Evolutionary conservation across 495 filamentous ascomycete genomes (phyloP).

Genomic region (Neurospora sp.): DNA sequence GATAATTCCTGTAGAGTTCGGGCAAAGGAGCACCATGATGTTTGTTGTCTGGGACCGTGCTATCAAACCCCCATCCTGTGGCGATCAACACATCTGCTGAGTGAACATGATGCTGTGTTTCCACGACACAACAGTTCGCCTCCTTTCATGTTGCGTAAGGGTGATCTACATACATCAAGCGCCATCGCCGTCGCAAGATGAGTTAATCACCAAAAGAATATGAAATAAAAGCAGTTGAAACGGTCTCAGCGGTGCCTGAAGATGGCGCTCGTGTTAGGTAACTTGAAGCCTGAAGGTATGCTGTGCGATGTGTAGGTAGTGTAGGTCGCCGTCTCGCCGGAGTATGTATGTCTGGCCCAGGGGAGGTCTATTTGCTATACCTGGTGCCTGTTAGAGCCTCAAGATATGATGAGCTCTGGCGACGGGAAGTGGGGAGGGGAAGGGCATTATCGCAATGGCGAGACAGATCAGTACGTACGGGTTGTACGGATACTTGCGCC

Average conservation of each 20-base stretch:
- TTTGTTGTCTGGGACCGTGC: too few species aligned
- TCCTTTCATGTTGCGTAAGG: too few species aligned
- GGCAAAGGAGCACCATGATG: too few species aligned
- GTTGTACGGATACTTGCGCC: neutral
- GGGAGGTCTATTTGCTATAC: neutral
- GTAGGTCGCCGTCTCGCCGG: neutral
- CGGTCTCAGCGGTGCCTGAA: neutral
- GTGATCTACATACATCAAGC: neutral
- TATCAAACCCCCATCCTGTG: too few species aligned
- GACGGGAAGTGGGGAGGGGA: neutral
- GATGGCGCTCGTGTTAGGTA: neutral
- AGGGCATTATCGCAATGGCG: neutral
- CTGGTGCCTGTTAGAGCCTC: neutral
- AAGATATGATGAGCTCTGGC: neutral
- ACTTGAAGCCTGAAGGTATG: neutral
- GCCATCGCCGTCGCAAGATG: too few species aligned
- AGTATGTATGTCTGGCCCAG: neutral
- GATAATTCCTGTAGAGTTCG: too few species aligned
- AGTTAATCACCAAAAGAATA: too few species aligned
- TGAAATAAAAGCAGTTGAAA: neutral
- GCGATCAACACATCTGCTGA: neutral
- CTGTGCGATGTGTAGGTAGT: neutral
- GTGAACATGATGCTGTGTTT: neutral
- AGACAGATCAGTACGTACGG: too few species aligned
- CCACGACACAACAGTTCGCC: neutral